Conservation (phyloP, 768 basidiomycete species). For the Suillus variegatus region DNA sequence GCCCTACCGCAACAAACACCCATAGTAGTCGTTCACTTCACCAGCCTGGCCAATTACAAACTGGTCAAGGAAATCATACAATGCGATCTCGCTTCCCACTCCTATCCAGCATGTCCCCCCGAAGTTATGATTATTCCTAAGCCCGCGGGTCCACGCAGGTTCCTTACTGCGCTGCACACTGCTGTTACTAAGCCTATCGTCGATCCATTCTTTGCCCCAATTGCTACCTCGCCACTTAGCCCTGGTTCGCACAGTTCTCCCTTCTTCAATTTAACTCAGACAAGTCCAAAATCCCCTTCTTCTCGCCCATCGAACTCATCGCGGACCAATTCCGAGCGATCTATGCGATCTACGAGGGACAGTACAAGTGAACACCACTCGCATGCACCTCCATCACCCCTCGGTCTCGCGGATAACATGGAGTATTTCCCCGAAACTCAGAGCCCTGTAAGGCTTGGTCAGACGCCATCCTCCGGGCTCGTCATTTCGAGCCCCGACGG, state of each 20-base stretch:
- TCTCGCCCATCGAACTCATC: constrained; percentile 43
- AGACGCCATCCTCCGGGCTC: constrained; percentile 81
- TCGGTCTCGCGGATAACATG: constrained; percentile 66
- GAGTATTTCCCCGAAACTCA: constrained; percentile 61
- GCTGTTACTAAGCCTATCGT: constrained; percentile 84
- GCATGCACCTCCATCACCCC: constrained; percentile 65
- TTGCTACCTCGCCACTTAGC: constrained; percentile 85
- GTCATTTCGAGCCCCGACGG: constrained; percentile 94
- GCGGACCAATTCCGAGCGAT: constrained; percentile 65
- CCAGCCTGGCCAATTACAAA: constrained; percentile 88
- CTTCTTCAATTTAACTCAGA: constrained; percentile 38
- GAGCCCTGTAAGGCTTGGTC: constrained; percentile 68
- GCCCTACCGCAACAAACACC: constrained; percentile 34
- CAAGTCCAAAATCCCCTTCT: constrained; percentile 44
- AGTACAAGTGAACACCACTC: constrained; percentile 37
- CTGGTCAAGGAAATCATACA: constrained; percentile 84
- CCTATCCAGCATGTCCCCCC: constrained; percentile 55
- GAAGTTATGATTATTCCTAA: constrained; percentile 98
- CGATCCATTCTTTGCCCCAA: constrained; percentile 93
- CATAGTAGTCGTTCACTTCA: constrained; percentile 77
- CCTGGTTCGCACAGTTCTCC: constrained; percentile 59
- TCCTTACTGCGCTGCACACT: constrained; percentile 90
- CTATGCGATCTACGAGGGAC: constrained; percentile 56
- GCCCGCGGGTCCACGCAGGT: constrained; percentile 91
- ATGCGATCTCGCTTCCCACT: constrained; percentile 49